Base-by-base conservation (phyloP, 257 asterid species). In the Osmanthus fragrans region DNA sequence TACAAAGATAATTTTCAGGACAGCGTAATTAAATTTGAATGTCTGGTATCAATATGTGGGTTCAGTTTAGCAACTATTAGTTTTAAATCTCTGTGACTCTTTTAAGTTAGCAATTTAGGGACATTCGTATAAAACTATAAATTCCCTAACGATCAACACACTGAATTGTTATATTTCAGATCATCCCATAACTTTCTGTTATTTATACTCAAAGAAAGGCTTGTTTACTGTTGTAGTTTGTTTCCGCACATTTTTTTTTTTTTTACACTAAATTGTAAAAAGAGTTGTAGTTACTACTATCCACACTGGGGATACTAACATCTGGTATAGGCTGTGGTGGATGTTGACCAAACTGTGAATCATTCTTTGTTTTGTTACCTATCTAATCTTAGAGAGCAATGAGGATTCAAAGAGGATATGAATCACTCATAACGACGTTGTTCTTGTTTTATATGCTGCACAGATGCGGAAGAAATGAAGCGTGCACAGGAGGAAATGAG, bases 401-500 rank as follows among this genome's bases (percentile, higher is more conserved):
- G 25, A 4, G 64, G 27, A 5, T 54, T 54, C 9, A 19, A 63
- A 16, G 49, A 23, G 33, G 64, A 64, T 56, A 27, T 45, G 30
- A 66, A 47, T 30, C 19, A 4, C 1, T 51, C 34, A 4, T 56
- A 34, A 70, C 23, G 39, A 37, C 30, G 5, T 49, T 78, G 66
- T 49, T 78, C 56, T 8, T 39, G 45, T 16, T 85, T 64, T 40
- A 37, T 37, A 8, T 37, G 42, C 42, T 37, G 12, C 42, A 37
- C 42, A 93, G 99, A 95, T 86, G 88, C 99, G 0, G 99, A 95
- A 83, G 99, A 95, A 88, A 80, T 95, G 85, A 91, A 84, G 83
- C 89, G 92, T 58, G 98, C 98, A 66, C 98, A 95, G 82, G 99
- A 93, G 86, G 99, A 95, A 86, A 95, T 95, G 99, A 94, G 98